Evolutionary conservation across 2,329 filamentous ascomycete species (phyloP), one percentile per base, ranked within the genome.

Genomic region (Hypocreales sp.): DNA sequence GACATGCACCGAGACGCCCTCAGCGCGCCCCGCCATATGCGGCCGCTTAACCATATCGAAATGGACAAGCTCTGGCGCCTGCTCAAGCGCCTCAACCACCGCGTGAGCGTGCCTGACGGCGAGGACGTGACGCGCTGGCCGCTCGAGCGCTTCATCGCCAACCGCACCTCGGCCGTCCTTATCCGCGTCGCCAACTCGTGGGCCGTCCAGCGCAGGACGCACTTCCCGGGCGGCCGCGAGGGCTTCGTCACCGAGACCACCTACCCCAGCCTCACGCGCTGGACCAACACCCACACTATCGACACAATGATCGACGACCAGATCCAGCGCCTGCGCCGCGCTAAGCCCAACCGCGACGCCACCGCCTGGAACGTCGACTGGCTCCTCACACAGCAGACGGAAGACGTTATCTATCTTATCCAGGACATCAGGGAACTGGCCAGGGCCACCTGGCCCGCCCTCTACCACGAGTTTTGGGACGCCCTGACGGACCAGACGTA

Each of bases 221-320:
- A 18, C 11, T 48, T 41, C 22, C 46, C 48, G 4, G 40, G 46
- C 17, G 28, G 34, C 11, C 12, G 22, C 5, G 20, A 43, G 8
- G 49, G 49, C 9, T 51, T 50, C 38, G 22, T 48, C 26, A 35
- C 38, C 7, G 24, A 25, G 17, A 20, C 9, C 9, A 36, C 38
- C 27, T 40, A 51, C 15, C 49, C 48, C 6, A 21, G 38, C 13
- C 29, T 11, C 10, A 30, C 37, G 13, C 37, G 27, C 28, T 48
- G 41, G 45, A 37, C 37, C 23, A 15, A 49, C 11, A 41, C 25
- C 10, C 15, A 34, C 21, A 4, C 26, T 0, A 8, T 28, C 12
- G 7, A 26, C 5, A 5, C n/a, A 2, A 29, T 51, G 33, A 22
- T 32, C 4, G 2, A 12, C 1, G 35, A 45, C 33, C 47, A 48